Evolutionary conservation across 78 protist genomes (phyloP).

Genomic region (Parvularia atlantis): DNA sequence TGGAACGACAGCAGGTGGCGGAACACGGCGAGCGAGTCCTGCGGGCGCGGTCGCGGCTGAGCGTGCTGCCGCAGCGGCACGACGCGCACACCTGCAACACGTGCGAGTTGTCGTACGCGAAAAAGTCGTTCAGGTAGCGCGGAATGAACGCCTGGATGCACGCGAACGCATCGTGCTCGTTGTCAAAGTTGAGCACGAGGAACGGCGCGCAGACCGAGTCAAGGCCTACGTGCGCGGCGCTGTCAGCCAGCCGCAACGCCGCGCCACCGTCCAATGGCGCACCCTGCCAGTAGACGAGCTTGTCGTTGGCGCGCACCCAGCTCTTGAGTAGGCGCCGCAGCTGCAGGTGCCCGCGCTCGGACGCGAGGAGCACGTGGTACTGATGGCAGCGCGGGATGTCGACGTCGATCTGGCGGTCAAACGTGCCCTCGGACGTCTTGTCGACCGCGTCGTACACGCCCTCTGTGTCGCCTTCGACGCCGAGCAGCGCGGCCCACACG

Average conservation of each 20-base stretch:
- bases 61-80: constrained; percentile 2
- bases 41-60: constrained; percentile 3
- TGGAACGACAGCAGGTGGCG: constrained; percentile 45
- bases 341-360: constrained; percentile 30
- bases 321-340: constrained; percentile 44
- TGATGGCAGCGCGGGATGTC: constrained; percentile 86
- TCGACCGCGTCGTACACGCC: not conserved
- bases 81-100: constrained; percentile 10
- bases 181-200: constrained; percentile 34
- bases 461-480: constrained; percentile 13
- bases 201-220: constrained; percentile 53
- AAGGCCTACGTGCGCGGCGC: no score
- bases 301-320: constrained; percentile 34
- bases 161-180: constrained; percentile 47
- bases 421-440: constrained; percentile 11
- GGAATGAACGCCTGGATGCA: constrained; percentile 44
- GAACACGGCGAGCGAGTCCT: constrained; percentile 24
- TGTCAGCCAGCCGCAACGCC: constrained; percentile 12
- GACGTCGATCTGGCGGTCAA: constrained; percentile 61
- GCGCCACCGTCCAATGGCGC: no score
- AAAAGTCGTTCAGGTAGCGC: constrained; percentile 40
- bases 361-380: constrained; percentile 45
- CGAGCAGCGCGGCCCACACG: constrained; percentile 64
- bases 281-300: constrained; percentile 44
- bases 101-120: constrained; percentile 30